Evolutionary conservation across 257 asterid genomes (phyloP).

Genomic region (Mitragyna speciosa): DNA sequence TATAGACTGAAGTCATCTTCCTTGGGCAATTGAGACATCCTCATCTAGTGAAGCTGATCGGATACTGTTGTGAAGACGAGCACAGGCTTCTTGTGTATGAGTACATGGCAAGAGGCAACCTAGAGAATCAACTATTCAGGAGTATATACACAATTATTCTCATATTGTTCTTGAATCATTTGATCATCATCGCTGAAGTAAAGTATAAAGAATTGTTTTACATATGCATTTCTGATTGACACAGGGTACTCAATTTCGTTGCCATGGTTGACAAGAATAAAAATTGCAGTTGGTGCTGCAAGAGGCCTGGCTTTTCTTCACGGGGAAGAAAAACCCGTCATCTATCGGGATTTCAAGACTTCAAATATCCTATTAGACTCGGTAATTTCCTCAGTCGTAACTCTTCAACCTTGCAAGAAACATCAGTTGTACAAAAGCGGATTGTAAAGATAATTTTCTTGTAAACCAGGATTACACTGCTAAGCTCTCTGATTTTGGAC

Average conservation of each 20-base stretch:
- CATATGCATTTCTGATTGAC: neutral
- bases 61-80: slow-evolving; percentile 82
- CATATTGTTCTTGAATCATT: neutral
- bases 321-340: slow-evolving; percentile 70
- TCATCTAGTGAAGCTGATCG: slow-evolving; percentile 74
- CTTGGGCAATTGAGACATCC: slow-evolving; percentile 84
- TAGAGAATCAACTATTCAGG: slow-evolving; percentile 68
- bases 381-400: slow-evolving; percentile 11
- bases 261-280: slow-evolving; percentile 71
- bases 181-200: neutral
- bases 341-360: slow-evolving; percentile 76
- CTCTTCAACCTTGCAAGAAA: neutral
- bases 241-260: slow-evolving; percentile 57
- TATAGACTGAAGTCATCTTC: slow-evolving; percentile 70
- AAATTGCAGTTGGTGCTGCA: slow-evolving; percentile 73
- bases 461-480: slow-evolving; percentile 52
- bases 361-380: slow-evolving; percentile 61
- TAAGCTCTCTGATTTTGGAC: slow-evolving; percentile 79
- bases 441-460: neutral
- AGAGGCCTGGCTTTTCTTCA: slow-evolving; percentile 83
- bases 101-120: slow-evolving; percentile 69
- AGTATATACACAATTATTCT: slow-evolving; percentile 36
- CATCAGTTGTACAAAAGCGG: neutral
- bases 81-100: slow-evolving; percentile 87
- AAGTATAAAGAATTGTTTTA: neutral